phyloP scores from a whole-genome alignment of 1,284 basidiomycete genomes.

The Wolfiporia cocos region DNA sequence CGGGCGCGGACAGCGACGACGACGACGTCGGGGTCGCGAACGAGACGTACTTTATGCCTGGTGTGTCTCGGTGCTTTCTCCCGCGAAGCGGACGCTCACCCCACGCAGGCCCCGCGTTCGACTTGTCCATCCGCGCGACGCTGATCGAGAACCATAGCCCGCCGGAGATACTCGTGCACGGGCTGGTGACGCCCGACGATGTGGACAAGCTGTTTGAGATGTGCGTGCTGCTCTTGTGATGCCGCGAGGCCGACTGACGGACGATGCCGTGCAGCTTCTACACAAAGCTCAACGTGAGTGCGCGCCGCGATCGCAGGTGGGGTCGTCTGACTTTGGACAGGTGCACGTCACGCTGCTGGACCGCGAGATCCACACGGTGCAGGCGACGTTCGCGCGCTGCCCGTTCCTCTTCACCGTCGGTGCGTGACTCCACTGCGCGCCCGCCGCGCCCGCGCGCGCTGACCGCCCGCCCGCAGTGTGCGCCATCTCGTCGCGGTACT shows the following conservation, averaged over 20 bases:
- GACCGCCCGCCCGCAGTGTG: conserved; percentile 72
- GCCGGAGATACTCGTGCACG: conserved; percentile 79
- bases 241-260: not conserved
- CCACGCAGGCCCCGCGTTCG: conserved; percentile 57
- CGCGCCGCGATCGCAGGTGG: conserved; percentile 4
- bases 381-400: conserved; percentile 68
- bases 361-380: conserved; percentile 66
- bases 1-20: conserved; percentile 38
- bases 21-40: conserved; percentile 77
- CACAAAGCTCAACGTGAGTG: conserved; percentile 58
- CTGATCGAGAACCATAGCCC: conserved; percentile 77
- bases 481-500: conserved; percentile 72
- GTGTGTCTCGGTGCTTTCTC: conserved; percentile 26
- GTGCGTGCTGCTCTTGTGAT: conserved; percentile 37
- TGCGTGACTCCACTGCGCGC: conserved; percentile 66
- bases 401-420: conserved; percentile 81
- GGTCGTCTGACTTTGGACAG: conserved; percentile 28
- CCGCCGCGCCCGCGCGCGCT: conserved; percentile 79
- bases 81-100: not conserved
- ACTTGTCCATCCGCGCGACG: conserved; percentile 60
- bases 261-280: conserved; percentile 57
- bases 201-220: conserved; percentile 82
- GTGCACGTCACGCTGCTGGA: conserved; percentile 72
- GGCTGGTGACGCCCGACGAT: conserved; percentile 73
- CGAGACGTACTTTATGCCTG: conserved; percentile 77